Percentiles rank a stretch among this genome's conserved stretches.
Evolutionary conservation across 192 early-diverging fungal genomes (phyloP).

Genomic region (Backusella morwellensis): DNA sequence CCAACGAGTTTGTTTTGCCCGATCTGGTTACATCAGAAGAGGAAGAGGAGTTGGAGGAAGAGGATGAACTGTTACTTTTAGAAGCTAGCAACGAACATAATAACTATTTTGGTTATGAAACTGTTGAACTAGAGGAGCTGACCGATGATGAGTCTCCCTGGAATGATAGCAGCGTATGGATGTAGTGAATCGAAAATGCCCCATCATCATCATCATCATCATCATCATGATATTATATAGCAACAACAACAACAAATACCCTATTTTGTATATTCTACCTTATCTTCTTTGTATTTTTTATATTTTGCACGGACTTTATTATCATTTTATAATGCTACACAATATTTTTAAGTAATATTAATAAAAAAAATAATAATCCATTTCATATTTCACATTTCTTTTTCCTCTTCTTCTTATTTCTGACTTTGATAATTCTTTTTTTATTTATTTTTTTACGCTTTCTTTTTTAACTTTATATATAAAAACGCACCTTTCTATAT

Average conservation of each 20-base stretch:
- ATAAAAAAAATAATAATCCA: neutral
- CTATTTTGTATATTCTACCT: slow-evolving; percentile 2
- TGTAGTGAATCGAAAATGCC: neutral
- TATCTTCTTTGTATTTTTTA: neutral
- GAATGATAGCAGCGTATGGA: neutral
- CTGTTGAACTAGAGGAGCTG: slow-evolving; percentile 36
- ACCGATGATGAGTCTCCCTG: slow-evolving; percentile 20
- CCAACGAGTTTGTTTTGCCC: slow-evolving; percentile 5
- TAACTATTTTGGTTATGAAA: slow-evolving; percentile 13
- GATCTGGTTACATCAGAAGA: slow-evolving; percentile 18
- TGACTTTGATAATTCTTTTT: neutral
- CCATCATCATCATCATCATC: neutral
- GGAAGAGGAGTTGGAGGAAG: slow-evolving; percentile 18
- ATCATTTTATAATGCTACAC: neutral
- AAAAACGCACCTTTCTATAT: neutral
- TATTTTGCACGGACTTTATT: neutral
- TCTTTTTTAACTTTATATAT: slow-evolving; percentile 5
- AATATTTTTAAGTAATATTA: neutral
- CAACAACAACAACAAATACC: neutral
- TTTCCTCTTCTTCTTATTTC: slow-evolving; percentile 23
- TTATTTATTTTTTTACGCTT: neutral
- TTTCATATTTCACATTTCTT: neutral
- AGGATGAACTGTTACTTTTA: neutral
- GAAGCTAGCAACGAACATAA: neutral
- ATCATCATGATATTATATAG: neutral